phyloP scores from a whole-genome alignment of 257 asterid species.

The Vinca minor region DNA sequence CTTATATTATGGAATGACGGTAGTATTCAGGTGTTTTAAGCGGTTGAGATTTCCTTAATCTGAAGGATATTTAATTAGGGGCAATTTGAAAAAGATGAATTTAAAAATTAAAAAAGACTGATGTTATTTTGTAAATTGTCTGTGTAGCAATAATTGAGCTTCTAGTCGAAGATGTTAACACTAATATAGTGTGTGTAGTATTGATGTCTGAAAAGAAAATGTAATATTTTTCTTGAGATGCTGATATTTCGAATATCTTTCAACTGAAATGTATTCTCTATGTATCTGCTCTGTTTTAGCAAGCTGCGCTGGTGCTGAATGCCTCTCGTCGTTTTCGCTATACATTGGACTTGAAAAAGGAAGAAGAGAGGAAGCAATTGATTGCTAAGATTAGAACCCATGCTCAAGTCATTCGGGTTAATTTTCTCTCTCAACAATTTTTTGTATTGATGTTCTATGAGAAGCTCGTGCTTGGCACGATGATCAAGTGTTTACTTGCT shows the following conservation, averaged over 20 bases:
- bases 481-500: neutral
- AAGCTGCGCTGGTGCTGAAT: constrained; percentile 93
- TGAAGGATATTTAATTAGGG: neutral
- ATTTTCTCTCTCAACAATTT: constrained; percentile 5
- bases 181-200: neutral
- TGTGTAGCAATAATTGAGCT: neutral
- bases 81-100: neutral
- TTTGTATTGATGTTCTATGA: neutral
- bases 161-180: too few relatives aligned
- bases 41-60: neutral
- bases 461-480: too few relatives aligned
- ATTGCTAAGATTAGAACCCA: constrained; percentile 71
- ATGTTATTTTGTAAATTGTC: neutral
- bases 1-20: too few relatives aligned
- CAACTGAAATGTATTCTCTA: constrained; percentile 9
- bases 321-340: constrained; percentile 94
- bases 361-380: constrained; percentile 74
- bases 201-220: too few relatives aligned
- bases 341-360: constrained; percentile 84
- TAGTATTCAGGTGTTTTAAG: too few relatives aligned
- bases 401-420: constrained; percentile 93
- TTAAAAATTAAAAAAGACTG: neutral
- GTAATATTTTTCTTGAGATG: neutral
- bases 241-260: constrained; percentile 1
- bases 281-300: constrained; percentile 55